Percentiles rank a stretch among this genome's conserved stretches.
Evolutionary conservation across 345 rosid genomes (phyloP).

Genomic region (Dipteronia dyeriana): DNA sequence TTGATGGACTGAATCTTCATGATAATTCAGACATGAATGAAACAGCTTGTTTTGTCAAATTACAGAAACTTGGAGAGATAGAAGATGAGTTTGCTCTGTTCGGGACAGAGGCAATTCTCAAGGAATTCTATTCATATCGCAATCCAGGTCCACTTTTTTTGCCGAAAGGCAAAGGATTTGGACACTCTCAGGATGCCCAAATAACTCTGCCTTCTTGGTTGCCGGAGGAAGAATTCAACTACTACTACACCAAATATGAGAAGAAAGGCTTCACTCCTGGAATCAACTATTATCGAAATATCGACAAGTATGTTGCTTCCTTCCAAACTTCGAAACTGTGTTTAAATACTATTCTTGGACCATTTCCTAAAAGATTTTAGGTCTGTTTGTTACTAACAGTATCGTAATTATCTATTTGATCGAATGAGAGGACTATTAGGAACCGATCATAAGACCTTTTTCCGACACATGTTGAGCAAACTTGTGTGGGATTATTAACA

Average conservation of each 20-base stretch:
- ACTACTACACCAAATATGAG: constrained; percentile 49
- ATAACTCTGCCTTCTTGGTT: constrained; percentile 68
- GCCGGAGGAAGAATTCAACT: constrained; percentile 54
- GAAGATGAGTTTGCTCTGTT: constrained; percentile 54
- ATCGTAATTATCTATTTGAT: too few relatives aligned
- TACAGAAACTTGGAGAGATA: constrained; percentile 63
- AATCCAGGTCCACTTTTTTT: constrained; percentile 55
- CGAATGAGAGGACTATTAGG: not conserved
- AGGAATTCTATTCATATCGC: constrained; percentile 46
- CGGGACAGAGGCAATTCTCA: constrained; percentile 51
- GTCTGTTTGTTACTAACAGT: too few relatives aligned
- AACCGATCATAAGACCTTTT: too few relatives aligned
- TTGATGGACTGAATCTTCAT: too few relatives aligned
- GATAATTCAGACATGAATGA: not conserved
- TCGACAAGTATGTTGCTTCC: constrained; percentile 48
- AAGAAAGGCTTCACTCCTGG: constrained; percentile 75
- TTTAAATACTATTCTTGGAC: not conserved
- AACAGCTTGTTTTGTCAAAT: not conserved
- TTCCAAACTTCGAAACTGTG: not conserved
- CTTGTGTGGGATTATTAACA: not conserved
- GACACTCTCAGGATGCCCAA: constrained; percentile 26
- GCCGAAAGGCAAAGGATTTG: constrained; percentile 52
- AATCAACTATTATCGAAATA: constrained; percentile 75
- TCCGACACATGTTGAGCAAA: not conserved
- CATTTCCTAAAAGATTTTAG: too few relatives aligned